Evolutionary conservation across 352 stramenopile species (phyloP), one percentile per base, ranked within the genome.

Genomic region (Globisporangium echinulatum): DNA sequence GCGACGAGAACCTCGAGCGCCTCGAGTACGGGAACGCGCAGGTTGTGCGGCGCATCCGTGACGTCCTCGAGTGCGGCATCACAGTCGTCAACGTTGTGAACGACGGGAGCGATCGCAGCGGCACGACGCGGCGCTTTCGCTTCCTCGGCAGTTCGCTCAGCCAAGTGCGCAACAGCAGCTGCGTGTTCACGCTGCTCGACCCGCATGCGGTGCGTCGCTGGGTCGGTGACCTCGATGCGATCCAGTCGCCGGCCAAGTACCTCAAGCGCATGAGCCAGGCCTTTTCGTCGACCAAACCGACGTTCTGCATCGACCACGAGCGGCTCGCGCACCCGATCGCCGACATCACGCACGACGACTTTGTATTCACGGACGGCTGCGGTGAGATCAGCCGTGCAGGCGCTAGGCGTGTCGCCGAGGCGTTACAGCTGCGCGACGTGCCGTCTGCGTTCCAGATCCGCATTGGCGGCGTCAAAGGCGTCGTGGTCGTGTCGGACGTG

Each of bases 361-460:
- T 76, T 46, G 58, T 71, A 14, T 92, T 92, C 63, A 90, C 77
- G 0, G 83, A 92, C 58, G 83, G 83, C 3, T 92, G 81, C 37
- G 83, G 83, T 14, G 74, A 92, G 49, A 90, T 92, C 50, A 68
- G 56, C 37, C 19, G 2, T 15, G 5, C 62, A 49, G 79, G 74
- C 3, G 83, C 77, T 1, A 38, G 57, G 36, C 62, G 38, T 17
- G 70, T 92, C 53, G 70, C 77, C 0, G 65, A 52, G 0, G 58
- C 67, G 9, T 63, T 92, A 2, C 55, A 73, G 25, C 62, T 90
- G 2, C 52, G 48, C 0, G 67, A 56, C 36, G 68, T 75, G 0
- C 83, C 80, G 36, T 87, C 80, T 7, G 79, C 79, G 46, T 90
- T 92, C 42, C 83, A 92, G 58, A 88, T 92, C 47, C 83, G 83